A percentile compares a stretch with the other conserved stretches of the same genome.
Conservation (phyloP, 2,329 filamentous ascomycete genomes). For the Sordariomycetes sp. region DNA sequence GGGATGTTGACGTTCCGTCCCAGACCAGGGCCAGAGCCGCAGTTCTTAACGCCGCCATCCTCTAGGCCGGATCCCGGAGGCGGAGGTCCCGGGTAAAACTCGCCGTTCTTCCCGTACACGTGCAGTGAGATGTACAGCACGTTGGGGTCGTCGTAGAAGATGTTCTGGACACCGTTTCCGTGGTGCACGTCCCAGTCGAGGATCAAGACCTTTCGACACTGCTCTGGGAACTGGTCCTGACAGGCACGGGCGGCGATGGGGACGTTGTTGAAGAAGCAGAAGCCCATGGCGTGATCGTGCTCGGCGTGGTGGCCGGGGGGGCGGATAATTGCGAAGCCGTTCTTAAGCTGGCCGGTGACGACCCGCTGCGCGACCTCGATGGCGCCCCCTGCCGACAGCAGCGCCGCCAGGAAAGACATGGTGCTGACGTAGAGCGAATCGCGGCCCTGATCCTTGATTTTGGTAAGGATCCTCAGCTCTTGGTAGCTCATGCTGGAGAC, state of each 20-base stretch:
- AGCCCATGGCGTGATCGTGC: constrained; percentile 75
- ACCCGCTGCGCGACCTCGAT: constrained; percentile 96
- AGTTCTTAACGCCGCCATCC: constrained; percentile 51
- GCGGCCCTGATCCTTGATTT: constrained; percentile 47
- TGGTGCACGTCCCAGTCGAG: constrained; percentile 81
- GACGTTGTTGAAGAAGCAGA: constrained; percentile 97
- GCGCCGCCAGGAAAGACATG: constrained; percentile 69
- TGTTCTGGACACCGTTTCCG: constrained; percentile 91
- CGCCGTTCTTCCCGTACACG: constrained; percentile 64
- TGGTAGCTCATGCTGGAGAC: constrained; percentile 43
- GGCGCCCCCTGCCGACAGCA: constrained; percentile 80
- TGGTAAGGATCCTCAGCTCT: constrained; percentile 59
- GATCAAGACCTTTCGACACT: constrained; percentile 81
- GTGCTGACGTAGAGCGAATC: constrained; percentile 78
- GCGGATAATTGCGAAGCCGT: constrained; percentile 89
- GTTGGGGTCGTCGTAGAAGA: constrained; percentile 90
- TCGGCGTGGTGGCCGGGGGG: constrained; percentile 96
- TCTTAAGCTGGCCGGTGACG: constrained; percentile 72
- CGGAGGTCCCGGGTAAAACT: constrained; percentile 70
- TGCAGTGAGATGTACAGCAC: constrained; percentile 93
- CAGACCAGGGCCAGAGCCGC: constrained; percentile 41
- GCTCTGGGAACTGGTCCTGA: constrained; percentile 67
- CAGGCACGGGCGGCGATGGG: constrained; percentile 85
- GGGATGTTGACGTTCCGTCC: constrained; percentile 58
- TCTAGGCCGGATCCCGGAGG: constrained; percentile 39